Percentiles rank a stretch among this genome's conserved stretches.
These are phyloP conservation scores for Thalassiosira mediterranea DNA, from an alignment of 352 stramenopile species.

Conservation along the genomic window DNA sequence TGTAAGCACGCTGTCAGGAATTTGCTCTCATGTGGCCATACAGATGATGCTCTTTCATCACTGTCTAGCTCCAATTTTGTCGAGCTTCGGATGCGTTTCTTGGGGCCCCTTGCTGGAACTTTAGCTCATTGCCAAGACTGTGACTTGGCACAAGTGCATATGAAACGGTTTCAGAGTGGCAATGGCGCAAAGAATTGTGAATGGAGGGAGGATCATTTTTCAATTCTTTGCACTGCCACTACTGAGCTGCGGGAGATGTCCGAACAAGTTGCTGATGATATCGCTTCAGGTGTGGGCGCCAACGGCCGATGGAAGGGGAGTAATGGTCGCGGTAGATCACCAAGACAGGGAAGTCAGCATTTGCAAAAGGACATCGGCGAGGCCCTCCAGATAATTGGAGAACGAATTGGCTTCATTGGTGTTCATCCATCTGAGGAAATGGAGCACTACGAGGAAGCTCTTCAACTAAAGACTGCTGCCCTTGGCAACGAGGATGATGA, in stretches of 20 bases:
- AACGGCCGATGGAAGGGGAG: no score
- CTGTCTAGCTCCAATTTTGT: slow-evolving; percentile 30
- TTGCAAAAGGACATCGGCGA: slow-evolving; percentile 43
- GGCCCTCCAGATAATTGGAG: slow-evolving; percentile 41
- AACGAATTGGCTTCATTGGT: slow-evolving; percentile 43
- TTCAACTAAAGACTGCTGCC: slow-evolving; percentile 47
- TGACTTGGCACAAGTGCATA: no score
- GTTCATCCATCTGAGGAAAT: slow-evolving; percentile 38
- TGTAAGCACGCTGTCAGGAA: slow-evolving; percentile 33
- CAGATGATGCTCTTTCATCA: slow-evolving; percentile 29
- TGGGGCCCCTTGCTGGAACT: slow-evolving; percentile 24
- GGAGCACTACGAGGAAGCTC: slow-evolving; percentile 54
- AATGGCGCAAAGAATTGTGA: no score
- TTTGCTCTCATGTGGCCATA: slow-evolving; percentile 18
- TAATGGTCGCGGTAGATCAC: neutral
- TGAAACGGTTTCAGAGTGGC: no score
- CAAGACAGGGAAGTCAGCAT: slow-evolving; percentile 7
- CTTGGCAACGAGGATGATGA: slow-evolving; percentile 44
- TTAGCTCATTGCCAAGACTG: slow-evolving; percentile 38
- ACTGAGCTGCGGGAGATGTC: no score
- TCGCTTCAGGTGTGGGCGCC: no score
- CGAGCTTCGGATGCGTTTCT: slow-evolving; percentile 23
- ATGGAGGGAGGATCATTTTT: no score
- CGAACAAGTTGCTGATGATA: no score
- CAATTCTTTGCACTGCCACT: no score